Base-by-base conservation (phyloP, 176 grass and related monocot genomes). In the Guadua angustifolia region DNA sequence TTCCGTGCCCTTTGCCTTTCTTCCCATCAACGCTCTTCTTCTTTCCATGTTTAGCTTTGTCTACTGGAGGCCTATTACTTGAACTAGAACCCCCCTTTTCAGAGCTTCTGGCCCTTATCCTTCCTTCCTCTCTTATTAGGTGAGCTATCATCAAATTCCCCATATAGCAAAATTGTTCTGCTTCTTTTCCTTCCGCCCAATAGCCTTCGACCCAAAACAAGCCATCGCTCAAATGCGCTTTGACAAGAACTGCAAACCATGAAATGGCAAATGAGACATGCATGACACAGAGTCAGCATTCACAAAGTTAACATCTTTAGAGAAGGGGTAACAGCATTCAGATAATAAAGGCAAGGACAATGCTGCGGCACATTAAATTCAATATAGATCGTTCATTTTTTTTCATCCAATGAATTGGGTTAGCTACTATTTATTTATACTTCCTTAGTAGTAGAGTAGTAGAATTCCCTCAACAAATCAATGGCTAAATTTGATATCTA, bases 121-220 rank as follows among this genome's bases (percentile, higher is more conserved):
- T 74, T 92, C 44, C 75, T 89, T 75, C 84, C 80, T 44, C 79
- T 86, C 66, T 66, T 61, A 12, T 67, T 56, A 42, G 44, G 73
- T 26, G 71, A 64, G 26, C 58, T 72, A 63, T 87, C 72, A 51
- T 83, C 83, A 55, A 69, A 71, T 70, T 35, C 59, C 38, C 69
- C 80, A 73, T 66, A 49, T 3, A 66, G 38, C 25, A 74, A 66
- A 66, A 38, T 16, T 26, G 29, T 52, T 82, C 6, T 69, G 18
- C n/a, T 61, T 62, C 57, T 40, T 66, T 73, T 64, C 69, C 71
- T 58, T 72, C 33, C n/a, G 72, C 40, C 47, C 10, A 68, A 84
- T 19, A 67, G 35, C 38, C 62, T 84, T 84, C 8, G 82, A 84
- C 38, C 88, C 88, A 72, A 89, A 55, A 77, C 72, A 86, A 71